Conservation (phyloP, 805 yeast genomes). For the Maudiozyma bulderi region DNA sequence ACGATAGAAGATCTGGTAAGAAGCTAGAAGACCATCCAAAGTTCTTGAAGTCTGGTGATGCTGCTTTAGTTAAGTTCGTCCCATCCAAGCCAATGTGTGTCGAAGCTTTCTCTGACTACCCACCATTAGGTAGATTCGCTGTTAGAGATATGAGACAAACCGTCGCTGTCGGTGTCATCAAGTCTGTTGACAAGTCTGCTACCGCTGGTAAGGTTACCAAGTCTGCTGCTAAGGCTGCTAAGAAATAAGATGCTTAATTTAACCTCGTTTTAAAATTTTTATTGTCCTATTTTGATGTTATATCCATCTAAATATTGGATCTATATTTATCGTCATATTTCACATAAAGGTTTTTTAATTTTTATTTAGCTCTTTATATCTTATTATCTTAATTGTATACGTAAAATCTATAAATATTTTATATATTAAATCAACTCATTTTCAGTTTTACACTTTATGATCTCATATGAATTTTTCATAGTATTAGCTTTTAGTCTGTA, state of each 20-base stretch:
- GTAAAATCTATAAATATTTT: background rate
- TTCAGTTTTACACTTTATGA: background rate
- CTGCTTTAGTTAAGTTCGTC: slow-evolving; percentile 85
- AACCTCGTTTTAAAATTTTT: slow-evolving; percentile 86
- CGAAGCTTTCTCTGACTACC: slow-evolving; percentile 92
- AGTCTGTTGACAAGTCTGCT: slow-evolving; percentile 82
- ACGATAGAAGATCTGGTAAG: slow-evolving; percentile 92
- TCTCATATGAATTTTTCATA: no score
- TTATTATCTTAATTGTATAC: background rate
- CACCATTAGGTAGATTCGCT: slow-evolving; percentile 40
- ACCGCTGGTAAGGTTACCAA: slow-evolving; percentile 38
- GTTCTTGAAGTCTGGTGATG: slow-evolving; percentile 92
- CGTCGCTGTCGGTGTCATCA: slow-evolving; percentile 98
- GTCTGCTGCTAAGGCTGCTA: slow-evolving; percentile 45
- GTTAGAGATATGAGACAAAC: slow-evolving; percentile 99
- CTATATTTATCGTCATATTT: slow-evolving; percentile 32
- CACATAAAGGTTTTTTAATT: slow-evolving; percentile 67
- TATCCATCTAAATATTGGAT: slow-evolving; percentile 41
- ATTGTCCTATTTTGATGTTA: slow-evolving; percentile 33
- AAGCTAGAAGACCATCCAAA: slow-evolving; percentile 81
- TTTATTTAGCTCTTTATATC: slow-evolving; percentile 12
- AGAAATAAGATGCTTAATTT: slow-evolving; percentile 18
- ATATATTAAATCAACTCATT: background rate
- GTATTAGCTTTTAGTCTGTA: no score
- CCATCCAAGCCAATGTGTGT: slow-evolving; percentile 91